Percentiles rank a stretch among this genome's conserved stretches.
Conservation (phyloP, 805 yeast species). For the Ogataea nakhonphanomensis region DNA sequence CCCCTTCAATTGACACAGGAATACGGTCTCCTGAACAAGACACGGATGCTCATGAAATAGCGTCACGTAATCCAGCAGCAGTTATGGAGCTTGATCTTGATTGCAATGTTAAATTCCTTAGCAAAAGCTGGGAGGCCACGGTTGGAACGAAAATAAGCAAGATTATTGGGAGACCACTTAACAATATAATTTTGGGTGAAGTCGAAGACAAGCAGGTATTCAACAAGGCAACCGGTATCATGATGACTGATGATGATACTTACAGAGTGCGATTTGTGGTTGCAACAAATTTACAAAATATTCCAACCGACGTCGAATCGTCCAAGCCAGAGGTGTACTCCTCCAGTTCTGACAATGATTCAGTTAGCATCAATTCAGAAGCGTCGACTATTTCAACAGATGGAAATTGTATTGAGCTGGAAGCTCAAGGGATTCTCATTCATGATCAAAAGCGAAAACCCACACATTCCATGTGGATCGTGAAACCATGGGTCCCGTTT, state of each 20-base stretch:
- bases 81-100: constrained; percentile 80
- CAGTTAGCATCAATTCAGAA: constrained; percentile 27
- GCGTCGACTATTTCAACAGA: constrained; percentile 46
- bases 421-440: constrained; percentile 90
- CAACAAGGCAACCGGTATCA: constrained; percentile 61
- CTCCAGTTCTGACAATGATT: constrained; percentile 23
- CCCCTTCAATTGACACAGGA: constrained; percentile 15
- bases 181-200: constrained; percentile 62
- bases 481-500: constrained; percentile 69
- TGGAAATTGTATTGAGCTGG: constrained; percentile 67
- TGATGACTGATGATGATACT: constrained; percentile 71
- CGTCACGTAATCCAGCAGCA: constrained; percentile 69
- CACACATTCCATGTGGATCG: constrained; percentile 88
- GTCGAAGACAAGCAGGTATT: constrained; percentile 66
- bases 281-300: constrained; percentile 23
- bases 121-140: constrained; percentile 73
- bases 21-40: constrained; percentile 12
- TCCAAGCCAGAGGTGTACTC: background rate
- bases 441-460: constrained; percentile 58
- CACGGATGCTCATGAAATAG: constrained; percentile 54
- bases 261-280: constrained; percentile 74
- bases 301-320: background rate
- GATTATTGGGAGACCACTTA: constrained; percentile 54
- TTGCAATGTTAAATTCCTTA: constrained; percentile 71
- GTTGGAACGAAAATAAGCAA: constrained; percentile 64